phyloP scores from a whole-genome alignment of 352 stramenopile species.

The Phytopythium vexans region DNA sequence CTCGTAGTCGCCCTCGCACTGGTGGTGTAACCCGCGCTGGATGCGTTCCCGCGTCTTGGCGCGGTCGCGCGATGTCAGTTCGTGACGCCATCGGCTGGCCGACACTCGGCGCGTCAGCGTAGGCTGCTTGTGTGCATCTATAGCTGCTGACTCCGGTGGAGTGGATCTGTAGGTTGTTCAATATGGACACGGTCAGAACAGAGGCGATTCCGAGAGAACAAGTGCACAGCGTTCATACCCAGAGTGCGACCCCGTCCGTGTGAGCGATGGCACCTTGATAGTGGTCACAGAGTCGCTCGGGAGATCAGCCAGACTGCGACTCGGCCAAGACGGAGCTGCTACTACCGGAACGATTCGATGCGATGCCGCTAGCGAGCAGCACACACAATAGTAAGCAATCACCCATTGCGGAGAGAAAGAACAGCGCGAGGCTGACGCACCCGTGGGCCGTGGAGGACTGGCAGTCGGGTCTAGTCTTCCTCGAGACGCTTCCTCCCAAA shows the following conservation, averaged over 20 bases:
- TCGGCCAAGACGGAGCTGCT: constrained; percentile 3
- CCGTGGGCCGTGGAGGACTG: constrained; percentile 21
- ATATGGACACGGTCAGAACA: constrained; percentile 1
- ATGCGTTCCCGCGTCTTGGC: constrained; percentile 63
- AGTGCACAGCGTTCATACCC: constrained; percentile 1
- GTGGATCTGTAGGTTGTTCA: constrained; percentile 2
- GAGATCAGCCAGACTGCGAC: constrained; percentile 16
- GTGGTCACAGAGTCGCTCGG: constrained; percentile 1
- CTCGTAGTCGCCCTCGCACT: constrained; percentile 65
- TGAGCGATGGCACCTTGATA: constrained; percentile 4
- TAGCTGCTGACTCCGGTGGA: constrained; percentile 4
- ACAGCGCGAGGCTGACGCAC: neutral
- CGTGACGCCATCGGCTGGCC: constrained; percentile 49
- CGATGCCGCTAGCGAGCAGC: too few species aligned
- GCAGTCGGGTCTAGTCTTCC: constrained; percentile 29
- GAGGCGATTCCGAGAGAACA: too few species aligned
- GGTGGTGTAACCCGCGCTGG: constrained; percentile 44
- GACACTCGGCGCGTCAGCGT: constrained; percentile 37
- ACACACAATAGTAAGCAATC: too few species aligned
- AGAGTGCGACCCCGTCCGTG: constrained; percentile 7
- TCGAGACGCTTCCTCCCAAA: constrained; percentile 32
- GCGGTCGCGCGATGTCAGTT: constrained; percentile 53
- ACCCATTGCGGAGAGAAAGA: too few species aligned
- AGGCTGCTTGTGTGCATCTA: constrained; percentile 20
- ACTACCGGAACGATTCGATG: too few species aligned